phyloP scores from a whole-genome alignment of 208 protist genomes.

The Dictyostelium gargantuum region DNA sequence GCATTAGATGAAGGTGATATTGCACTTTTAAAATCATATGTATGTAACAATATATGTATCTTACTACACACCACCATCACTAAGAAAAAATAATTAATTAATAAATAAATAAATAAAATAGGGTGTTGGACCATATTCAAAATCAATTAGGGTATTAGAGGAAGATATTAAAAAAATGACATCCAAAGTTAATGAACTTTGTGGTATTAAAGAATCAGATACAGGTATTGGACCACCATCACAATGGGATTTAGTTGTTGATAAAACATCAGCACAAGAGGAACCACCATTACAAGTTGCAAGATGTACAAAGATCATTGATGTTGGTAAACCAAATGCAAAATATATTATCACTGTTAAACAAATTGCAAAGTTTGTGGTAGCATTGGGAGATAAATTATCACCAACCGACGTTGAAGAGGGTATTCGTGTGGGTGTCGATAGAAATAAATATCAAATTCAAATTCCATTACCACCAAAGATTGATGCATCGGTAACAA shows the following conservation, averaged over 20 bases:
- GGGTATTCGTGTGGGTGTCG: constrained; percentile 99
- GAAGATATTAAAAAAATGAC: constrained; percentile 95
- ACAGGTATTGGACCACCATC: constrained; percentile 97
- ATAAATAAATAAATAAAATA: constrained; percentile 37
- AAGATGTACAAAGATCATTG: constrained; percentile 99
- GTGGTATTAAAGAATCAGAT: constrained; percentile 98
- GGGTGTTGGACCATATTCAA: constrained; percentile 95
- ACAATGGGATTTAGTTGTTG: constrained; percentile 98
- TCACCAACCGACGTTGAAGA: constrained; percentile 99
- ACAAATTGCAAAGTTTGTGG: constrained; percentile 99
- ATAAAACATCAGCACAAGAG: constrained; percentile 96
- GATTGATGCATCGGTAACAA: constrained; percentile 99
- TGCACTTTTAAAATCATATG: constrained; percentile 98
- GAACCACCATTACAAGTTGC: constrained; percentile 98
- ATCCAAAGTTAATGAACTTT: constrained; percentile 60
- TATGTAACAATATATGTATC: constrained; percentile 52
- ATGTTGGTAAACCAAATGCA: constrained; percentile 91
- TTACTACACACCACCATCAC: too few relatives aligned
- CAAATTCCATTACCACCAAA: constrained; percentile 99
- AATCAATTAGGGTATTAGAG: constrained; percentile 95
- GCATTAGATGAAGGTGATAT: constrained; percentile 98
- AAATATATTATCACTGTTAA: constrained; percentile 99
- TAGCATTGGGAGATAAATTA: constrained; percentile 98
- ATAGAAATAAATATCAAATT: constrained; percentile 99
- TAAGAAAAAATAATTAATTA: too few relatives aligned